Percentiles rank a stretch among this genome's conserved stretches.
phyloP scores from a whole-genome alignment of 1,284 basidiomycete genomes.

The Malassezia obtusa region DNA sequence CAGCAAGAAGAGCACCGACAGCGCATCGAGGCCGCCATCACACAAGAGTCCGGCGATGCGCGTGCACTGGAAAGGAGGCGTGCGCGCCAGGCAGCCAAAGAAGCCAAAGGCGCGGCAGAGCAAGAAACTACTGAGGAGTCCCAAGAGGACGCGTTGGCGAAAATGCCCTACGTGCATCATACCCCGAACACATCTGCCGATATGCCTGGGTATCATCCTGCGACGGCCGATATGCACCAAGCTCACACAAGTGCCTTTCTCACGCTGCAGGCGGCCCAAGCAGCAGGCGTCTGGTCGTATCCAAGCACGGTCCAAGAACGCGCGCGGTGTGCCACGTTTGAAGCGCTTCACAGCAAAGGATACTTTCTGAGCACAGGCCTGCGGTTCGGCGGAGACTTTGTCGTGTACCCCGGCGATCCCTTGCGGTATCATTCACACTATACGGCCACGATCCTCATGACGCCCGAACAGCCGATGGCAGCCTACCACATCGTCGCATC shows the following conservation, averaged over 20 bases:
- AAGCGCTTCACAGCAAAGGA: slow-evolving; percentile 66
- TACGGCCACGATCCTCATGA: slow-evolving; percentile 67
- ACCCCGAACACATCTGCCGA: slow-evolving; percentile 13
- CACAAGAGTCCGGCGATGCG: slow-evolving; percentile 43
- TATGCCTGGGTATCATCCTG: slow-evolving; percentile 24
- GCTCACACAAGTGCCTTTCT: slow-evolving; percentile 43
- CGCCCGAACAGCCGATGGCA: slow-evolving; percentile 57
- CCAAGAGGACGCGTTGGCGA: slow-evolving; percentile 59
- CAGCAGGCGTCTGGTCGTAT: slow-evolving; percentile 66
- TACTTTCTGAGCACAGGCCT: slow-evolving; percentile 77
- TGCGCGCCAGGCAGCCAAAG: slow-evolving; percentile 37
- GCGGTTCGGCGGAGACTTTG: slow-evolving; percentile 88
- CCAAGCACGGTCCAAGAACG: slow-evolving; percentile 60
- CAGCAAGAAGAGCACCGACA: slow-evolving; percentile 52
- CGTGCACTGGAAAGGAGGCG: slow-evolving; percentile 50
- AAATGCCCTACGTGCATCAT: slow-evolving; percentile 22
- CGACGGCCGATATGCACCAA: neutral
- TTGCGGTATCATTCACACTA: slow-evolving; percentile 95
- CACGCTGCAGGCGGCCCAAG: slow-evolving; percentile 58
- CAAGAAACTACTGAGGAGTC: slow-evolving; percentile 49
- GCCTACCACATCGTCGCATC: slow-evolving; percentile 91
- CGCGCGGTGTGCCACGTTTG: slow-evolving; percentile 69
- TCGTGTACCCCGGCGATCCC: slow-evolving; percentile 94
- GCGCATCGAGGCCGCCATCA: slow-evolving; percentile 29
- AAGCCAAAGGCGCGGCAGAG: slow-evolving; percentile 48